Conservation (phyloP, 495 filamentous ascomycete genomes). For the Neurospora sp. region DNA sequence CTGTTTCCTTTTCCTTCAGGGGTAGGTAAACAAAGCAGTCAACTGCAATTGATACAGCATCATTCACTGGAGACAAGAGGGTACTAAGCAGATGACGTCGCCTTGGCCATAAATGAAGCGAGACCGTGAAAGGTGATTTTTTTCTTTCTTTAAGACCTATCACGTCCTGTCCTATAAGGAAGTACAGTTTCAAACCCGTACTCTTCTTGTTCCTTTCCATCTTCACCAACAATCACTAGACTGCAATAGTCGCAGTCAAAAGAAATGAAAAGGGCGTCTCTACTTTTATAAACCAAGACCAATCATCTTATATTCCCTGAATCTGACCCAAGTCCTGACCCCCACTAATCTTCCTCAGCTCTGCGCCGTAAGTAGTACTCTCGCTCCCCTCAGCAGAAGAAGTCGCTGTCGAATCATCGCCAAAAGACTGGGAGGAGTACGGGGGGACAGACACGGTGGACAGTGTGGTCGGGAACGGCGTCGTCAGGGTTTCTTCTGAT, state of each 20-base stretch:
- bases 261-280: neutral
- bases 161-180: neutral
- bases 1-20: neutral
- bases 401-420: neutral
- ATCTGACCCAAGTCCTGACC: neutral
- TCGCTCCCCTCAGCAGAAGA: neutral
- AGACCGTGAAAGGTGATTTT: neutral
- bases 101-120: neutral
- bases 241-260: neutral
- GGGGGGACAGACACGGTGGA: neutral
- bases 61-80: neutral
- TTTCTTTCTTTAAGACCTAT: neutral
- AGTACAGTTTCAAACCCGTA: neutral
- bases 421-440: neutral
- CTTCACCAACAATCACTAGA: neutral
- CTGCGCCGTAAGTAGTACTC: neutral
- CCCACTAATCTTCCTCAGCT: neutral
- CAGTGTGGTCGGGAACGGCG: neutral
- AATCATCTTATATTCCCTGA: neutral
- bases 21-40: neutral
- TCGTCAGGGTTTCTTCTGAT: neutral
- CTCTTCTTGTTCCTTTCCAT: neutral
- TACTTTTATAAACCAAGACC: neutral
- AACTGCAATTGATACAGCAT: neutral
- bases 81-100: neutral